These are phyloP conservation scores for Aspergillus avenaceus DNA, from an alignment of 495 filamentous ascomycete species.

Conservation along the genomic window DNA sequence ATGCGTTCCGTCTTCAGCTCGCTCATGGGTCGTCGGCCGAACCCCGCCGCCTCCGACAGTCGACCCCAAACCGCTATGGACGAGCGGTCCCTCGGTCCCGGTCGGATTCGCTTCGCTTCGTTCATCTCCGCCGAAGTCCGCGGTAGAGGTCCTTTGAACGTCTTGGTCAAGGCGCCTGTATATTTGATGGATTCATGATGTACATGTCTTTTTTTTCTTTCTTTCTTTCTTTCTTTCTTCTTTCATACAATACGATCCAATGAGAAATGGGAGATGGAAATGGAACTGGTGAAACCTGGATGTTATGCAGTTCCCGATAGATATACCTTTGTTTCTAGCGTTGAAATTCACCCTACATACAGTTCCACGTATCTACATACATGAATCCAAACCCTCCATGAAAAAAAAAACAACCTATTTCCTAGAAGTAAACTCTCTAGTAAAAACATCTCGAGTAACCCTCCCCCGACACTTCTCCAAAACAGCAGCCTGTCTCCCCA, in stretches of 20 bases:
- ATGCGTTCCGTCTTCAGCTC: conserved; percentile 44
- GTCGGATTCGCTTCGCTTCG: conserved; percentile 69
- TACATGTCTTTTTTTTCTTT: background rate
- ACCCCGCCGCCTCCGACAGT: conserved; percentile 7
- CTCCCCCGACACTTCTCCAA: conserved; percentile 82
- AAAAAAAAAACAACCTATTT: too few species aligned
- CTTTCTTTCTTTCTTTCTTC: too few species aligned
- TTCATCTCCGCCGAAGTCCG: conserved; percentile 85
- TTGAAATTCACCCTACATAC: too few species aligned
- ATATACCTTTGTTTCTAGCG: too few species aligned
- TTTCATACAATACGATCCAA: too few species aligned
- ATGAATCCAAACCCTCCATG: too few species aligned
- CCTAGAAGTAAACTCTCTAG: too few species aligned
- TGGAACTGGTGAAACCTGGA: too few species aligned
- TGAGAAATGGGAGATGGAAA: too few species aligned
- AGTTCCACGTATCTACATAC: too few species aligned
- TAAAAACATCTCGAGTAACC: too few species aligned
- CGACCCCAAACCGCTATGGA: conserved; percentile 7
- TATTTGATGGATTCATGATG: conserved; percentile 54
- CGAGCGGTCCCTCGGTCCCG: conserved; percentile 1
- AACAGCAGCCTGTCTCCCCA: conserved; percentile 81
- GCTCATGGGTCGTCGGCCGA: conserved; percentile 40
- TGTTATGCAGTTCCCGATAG: too few species aligned
- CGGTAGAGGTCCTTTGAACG: conserved; percentile 54
- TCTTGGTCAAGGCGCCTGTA: conserved; percentile 88